Percentiles rank a stretch among this genome's conserved stretches.
Conservation (phyloP, 1,139 yeast species). For the Hemisphaericaspora xylanilytica region DNA sequence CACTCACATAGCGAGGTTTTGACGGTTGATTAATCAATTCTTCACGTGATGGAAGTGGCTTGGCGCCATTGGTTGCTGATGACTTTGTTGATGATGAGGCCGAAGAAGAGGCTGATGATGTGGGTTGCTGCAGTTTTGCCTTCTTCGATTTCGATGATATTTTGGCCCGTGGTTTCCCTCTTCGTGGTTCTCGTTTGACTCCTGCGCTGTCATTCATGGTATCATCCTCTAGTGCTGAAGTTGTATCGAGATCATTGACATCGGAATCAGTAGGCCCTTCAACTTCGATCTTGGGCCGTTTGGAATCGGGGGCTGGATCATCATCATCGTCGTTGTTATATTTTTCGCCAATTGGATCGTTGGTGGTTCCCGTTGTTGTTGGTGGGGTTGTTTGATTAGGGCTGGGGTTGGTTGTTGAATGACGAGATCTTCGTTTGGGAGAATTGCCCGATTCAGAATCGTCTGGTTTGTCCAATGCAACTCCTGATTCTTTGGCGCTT, state of each 20-base stretch:
- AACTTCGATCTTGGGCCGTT: conserved; percentile 7
- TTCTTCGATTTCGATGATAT: conserved; percentile 12
- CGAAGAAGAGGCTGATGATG: conserved; percentile 3
- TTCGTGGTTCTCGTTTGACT: conserved; percentile 10
- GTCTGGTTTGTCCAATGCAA: conserved; percentile 9
- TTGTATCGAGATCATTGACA: conserved; percentile 5
- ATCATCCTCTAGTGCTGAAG: conserved; percentile 14
- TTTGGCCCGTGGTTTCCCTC: conserved; percentile 5
- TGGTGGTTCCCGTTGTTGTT: neutral
- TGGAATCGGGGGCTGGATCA: neutral
- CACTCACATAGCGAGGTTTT: conserved; percentile 79
- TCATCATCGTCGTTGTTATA: neutral
- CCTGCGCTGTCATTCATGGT: conserved; percentile 17
- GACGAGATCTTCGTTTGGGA: conserved; percentile 11
- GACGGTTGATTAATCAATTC: conserved; percentile 61
- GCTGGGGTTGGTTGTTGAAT: conserved; percentile 15
- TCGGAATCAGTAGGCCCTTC: conserved; percentile 10
- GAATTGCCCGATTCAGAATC: conserved; percentile 6
- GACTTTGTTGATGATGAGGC: conserved; percentile 7
- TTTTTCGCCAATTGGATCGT: neutral
- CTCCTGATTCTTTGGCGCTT: conserved; percentile 50
- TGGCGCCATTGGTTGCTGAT: conserved; percentile 1
- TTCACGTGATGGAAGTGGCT: conserved; percentile 24
- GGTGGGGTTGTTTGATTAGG: neutral
- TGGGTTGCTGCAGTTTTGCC: conserved; percentile 3